Evolutionary conservation across 106 monocot genomes (phyloP).

Genomic region (Dioscorea dumetorum): DNA sequence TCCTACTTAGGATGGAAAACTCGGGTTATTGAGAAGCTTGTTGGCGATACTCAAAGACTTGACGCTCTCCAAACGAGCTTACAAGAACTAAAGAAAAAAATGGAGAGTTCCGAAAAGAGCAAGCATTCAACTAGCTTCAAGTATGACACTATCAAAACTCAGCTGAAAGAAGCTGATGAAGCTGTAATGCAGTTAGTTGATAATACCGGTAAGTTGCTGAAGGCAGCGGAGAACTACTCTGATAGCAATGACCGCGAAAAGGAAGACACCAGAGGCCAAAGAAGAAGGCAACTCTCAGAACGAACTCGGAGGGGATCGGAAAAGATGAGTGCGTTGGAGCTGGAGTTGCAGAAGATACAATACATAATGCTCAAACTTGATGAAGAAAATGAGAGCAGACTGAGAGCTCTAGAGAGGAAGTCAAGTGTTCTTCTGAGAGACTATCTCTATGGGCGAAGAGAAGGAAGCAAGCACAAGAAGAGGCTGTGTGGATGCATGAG

Average conservation of each 20-base stretch:
- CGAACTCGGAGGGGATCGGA: conserved; percentile 43
- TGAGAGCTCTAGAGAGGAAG: conserved; percentile 17
- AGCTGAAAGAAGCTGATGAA: conserved; percentile 55
- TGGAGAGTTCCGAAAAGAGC: conserved; percentile 36
- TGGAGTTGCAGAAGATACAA: conserved; percentile 74
- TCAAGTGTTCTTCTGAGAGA: conserved; percentile 47
- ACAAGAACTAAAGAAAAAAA: conserved; percentile 49
- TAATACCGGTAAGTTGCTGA: conserved; percentile 33
- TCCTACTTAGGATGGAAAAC: conserved; percentile 42
- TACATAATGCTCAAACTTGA: conserved; percentile 62
- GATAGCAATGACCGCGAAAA: conserved; percentile 7
- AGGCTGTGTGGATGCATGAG: conserved; percentile 39
- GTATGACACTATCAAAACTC: conserved; percentile 27
- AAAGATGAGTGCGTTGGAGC: conserved; percentile 73
- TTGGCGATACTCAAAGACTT: conserved; percentile 59
- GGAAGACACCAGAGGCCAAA: conserved; percentile 11
- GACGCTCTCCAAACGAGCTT: conserved; percentile 29
- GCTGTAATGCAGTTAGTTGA: conserved; percentile 41
- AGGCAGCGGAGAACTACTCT: conserved; percentile 32
- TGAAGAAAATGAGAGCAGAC: conserved; percentile 36
- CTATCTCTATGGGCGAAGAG: conserved; percentile 48
- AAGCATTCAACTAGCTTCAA: conserved; percentile 23
- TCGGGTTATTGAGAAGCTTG: conserved; percentile 39
- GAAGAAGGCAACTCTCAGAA: conserved; percentile 41
- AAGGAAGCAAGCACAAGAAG: conserved; percentile 20